Base-by-base conservation (phyloP, 2,329 filamentous ascomycete species). In the Colletotrichum nymphaeae region DNA sequence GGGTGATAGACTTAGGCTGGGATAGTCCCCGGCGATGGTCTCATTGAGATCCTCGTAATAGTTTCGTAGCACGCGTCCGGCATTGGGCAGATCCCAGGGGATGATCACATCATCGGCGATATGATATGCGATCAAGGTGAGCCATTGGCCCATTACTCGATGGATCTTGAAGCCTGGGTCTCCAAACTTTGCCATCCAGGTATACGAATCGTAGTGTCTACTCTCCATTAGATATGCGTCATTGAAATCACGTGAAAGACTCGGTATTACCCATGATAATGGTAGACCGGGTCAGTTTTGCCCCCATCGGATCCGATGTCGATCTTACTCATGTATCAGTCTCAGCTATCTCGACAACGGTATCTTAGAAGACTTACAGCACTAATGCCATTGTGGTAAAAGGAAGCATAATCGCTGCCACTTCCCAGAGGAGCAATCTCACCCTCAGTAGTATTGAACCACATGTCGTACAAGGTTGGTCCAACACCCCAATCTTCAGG, bases 181-280 rank as follows among this genome's bases (percentile, higher is more conserved):
- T 5, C 86, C 87, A 69, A 84, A 88, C 0, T 80, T 85, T 0
- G 79, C 76, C 86, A 89, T 88, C 87, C 87, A 89, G 71, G 85
- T 83, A 73, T 86, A 88, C 0, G 37, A 73, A 28, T 73, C 70
- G 4, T 73, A 73, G 26, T 73, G 65, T 22, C 70, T 73, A 2
- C 5, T 32, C 11, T 46, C 19, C 7, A 16, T 64, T 22, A 64
- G 62, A 4, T 12, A 11, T n/a, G 16, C 62, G 22, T 16, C 56
- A 42, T 19, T 7, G 6, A 19, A 7, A 42, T 32, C 26, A n/a
- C 7, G 56, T 59, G 56, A 32, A 26, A 4, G 8, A 11, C 7
- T 4, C 22, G 32, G 30, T 19, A n/a, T 49, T 55, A 59, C 70
- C 70, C 70, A 22, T 73, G 70, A 28, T 69, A 73, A 11, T 69